phyloP scores from a whole-genome alignment of 768 basidiomycete species.

The Saitozyma sp. region DNA sequence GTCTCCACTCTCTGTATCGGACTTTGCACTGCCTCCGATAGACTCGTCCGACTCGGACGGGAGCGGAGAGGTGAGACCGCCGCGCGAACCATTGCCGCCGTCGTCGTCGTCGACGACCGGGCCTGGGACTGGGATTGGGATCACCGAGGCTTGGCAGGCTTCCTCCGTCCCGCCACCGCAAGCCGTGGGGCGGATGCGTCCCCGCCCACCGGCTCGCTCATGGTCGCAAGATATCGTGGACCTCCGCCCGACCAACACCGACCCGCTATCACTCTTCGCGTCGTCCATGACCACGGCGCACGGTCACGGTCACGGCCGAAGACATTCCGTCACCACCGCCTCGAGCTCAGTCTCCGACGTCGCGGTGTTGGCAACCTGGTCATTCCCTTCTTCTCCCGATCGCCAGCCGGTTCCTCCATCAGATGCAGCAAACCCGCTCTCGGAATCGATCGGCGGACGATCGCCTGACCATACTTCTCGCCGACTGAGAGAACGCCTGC shows the following conservation, averaged over 20 bases:
- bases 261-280: neutral
- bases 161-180: constrained; percentile 18
- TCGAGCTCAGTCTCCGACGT: constrained; percentile 15
- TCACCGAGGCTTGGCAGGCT: neutral
- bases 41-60: no score
- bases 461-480: neutral
- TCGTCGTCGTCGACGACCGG: no score
- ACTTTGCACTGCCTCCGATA: no score
- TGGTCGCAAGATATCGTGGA: no score
- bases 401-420: neutral
- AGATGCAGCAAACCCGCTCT: neutral
- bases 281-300: neutral
- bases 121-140: no score
- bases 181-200: constrained; percentile 3
- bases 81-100: no score
- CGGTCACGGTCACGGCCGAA: neutral
- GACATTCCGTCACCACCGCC: constrained; percentile 2
- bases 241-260: neutral
- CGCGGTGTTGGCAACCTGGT: constrained; percentile 24
- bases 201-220: constrained; percentile 5
- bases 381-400: constrained; percentile 13
- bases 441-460: neutral
- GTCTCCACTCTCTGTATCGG: no score
- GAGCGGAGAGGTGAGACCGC: no score
- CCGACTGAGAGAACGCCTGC: constrained; percentile 12